Base-by-base conservation (phyloP, 148 eudicot species). In the Hydrangea macrophylla region DNA sequence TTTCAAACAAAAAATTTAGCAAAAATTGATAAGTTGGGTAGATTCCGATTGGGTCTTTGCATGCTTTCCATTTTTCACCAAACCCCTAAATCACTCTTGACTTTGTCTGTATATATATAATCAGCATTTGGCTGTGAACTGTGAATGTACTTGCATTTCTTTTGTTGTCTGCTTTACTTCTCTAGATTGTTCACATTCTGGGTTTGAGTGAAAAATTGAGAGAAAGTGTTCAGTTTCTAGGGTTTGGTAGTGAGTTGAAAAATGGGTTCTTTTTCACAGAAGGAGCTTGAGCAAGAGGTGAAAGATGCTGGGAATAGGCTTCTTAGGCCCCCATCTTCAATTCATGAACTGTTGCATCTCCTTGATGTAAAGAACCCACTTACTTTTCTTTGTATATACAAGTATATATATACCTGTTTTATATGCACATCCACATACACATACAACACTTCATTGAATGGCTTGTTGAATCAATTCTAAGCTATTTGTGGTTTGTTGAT, bases 201-300 rank as follows among this genome's bases (percentile, higher is more conserved):
- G 36, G 48, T 67, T 48, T 22, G 65, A 22, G 7, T 36, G 30
- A 37, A 23, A 33, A 32, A 22, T 1, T 9, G 27, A 15, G 64
- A 39, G 25, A 35, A 45, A 12, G n/a, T n/a, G n/a, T n/a, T n/a
- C n/a, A n/a, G n/a, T 35, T 28, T 54, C 17, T 33, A 17, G 57
- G 60, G 59, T 64, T 64, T 5, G 15, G 55, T 6, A 9, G 18
- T 27, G 54, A 7, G 51, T 11, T 33, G 22, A 20, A n/a, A n/a
- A 56, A 64, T 64, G 69, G 56, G 39, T 32, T 62, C 74, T 28
- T 37, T 39, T 15, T 6, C 37, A 4, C 8, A 74, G 65, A 65
- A 53, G 25, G 65, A 65, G 62, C 60, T 81, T 11, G 51, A 76
- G 45, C 70, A 60, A 44, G 74, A 76, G 37, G 69, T 84, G 27